phyloP scores from a whole-genome alignment of 495 filamentous ascomycete genomes.

The Aspergillus nanangensis region DNA sequence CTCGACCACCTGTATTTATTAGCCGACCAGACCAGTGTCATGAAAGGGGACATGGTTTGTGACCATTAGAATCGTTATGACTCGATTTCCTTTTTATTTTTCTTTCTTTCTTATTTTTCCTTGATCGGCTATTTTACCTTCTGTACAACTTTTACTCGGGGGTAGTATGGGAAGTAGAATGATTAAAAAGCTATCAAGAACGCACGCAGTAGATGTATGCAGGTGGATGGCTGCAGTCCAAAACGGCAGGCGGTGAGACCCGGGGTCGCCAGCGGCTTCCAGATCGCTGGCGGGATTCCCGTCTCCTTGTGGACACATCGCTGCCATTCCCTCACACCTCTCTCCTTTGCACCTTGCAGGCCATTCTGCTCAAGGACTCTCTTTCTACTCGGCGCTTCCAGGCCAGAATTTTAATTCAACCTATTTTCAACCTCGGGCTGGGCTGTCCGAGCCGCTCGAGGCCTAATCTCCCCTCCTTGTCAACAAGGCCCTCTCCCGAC shows the following conservation, averaged over 20 bases:
- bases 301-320: slow-evolving; percentile 46
- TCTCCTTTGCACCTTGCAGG: slow-evolving; percentile 6
- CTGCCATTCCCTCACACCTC: slow-evolving; percentile 14
- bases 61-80: slow-evolving; percentile 10
- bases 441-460: slow-evolving; percentile 40
- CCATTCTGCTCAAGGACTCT: slow-evolving; percentile 13
- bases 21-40: slow-evolving; percentile 19
- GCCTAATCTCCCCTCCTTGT: slow-evolving; percentile 29
- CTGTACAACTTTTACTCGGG: background rate
- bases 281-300: slow-evolving; percentile 36
- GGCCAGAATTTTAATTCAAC: background rate
- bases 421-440: slow-evolving; percentile 16
- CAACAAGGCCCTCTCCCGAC: slow-evolving; percentile 24
- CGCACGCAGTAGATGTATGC: too few relatives aligned
- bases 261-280: slow-evolving; percentile 15
- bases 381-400: slow-evolving; percentile 2
- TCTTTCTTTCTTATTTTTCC: background rate
- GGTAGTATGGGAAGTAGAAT: too few relatives aligned
- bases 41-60: slow-evolving; percentile 5
- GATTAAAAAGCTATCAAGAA: too few relatives aligned
- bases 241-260: slow-evolving; percentile 37
- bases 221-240: background rate
- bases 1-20: slow-evolving; percentile 34
- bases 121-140: background rate
- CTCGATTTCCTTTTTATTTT: background rate